Evolutionary conservation across 768 basidiomycete species (phyloP).

Genomic region (Calocybe indica): DNA sequence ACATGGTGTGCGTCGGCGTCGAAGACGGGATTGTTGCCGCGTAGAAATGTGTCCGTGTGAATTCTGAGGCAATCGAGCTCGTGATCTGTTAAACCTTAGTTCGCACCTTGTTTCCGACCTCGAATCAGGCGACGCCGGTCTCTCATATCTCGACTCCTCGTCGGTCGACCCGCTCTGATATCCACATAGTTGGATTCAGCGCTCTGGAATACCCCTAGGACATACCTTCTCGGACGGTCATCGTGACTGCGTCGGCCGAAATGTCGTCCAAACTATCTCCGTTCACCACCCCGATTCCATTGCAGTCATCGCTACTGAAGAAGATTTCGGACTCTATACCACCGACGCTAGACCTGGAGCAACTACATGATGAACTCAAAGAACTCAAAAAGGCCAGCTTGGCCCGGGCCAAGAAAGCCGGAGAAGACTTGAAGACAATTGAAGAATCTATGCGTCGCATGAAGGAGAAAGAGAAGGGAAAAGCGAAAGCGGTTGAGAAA

Average conservation of each 20-base stretch:
- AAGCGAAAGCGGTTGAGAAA: slow-evolving; percentile 64
- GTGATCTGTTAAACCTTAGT: slow-evolving; percentile 21
- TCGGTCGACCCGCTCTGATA: slow-evolving; percentile 6
- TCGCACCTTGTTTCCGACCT: slow-evolving; percentile 34
- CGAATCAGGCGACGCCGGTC: slow-evolving; percentile 20
- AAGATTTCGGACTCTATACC: slow-evolving; percentile 63
- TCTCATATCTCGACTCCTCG: slow-evolving; percentile 11
- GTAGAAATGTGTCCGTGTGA: slow-evolving; percentile 7
- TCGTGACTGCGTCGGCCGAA: background rate
- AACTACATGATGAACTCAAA: slow-evolving; percentile 56
- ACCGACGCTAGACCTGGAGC: slow-evolving; percentile 65
- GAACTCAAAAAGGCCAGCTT: slow-evolving; percentile 45
- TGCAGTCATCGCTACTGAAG: slow-evolving; percentile 59
- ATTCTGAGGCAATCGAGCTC: slow-evolving; percentile 14
- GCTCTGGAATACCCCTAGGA: slow-evolving; percentile 7
- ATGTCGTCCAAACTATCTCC: slow-evolving; percentile 61
- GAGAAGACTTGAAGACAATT: slow-evolving; percentile 66
- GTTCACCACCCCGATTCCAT: slow-evolving; percentile 40
- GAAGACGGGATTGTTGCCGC: background rate
- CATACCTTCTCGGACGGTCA: background rate
- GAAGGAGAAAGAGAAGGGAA: slow-evolving; percentile 73
- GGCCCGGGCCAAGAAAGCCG: slow-evolving; percentile 68
- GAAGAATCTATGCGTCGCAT: slow-evolving; percentile 72
- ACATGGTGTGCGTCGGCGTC: background rate
- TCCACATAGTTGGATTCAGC: slow-evolving; percentile 9